phyloP scores from a whole-genome alignment of 2,329 filamentous ascomycete genomes.

The Venturia pyrina region DNA sequence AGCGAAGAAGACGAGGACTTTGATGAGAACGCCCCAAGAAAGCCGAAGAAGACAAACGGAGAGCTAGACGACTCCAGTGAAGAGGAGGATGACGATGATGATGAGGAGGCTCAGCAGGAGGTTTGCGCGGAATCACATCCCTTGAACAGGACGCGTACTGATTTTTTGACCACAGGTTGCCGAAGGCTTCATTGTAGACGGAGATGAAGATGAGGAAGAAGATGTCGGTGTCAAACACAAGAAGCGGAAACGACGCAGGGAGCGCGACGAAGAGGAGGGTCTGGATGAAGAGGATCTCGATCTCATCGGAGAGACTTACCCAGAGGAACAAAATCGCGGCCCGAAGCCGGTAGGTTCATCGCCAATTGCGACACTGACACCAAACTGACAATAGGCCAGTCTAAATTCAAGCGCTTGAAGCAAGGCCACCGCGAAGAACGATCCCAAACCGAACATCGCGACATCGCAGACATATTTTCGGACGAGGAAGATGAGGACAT shows the following conservation, averaged over 20 bases:
- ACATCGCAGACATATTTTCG: conserved; percentile 86
- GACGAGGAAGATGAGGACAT: conserved; percentile 75
- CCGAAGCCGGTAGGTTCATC: conserved; percentile 53
- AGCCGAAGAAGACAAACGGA: conserved; percentile 28
- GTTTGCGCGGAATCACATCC: background rate
- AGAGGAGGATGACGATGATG: conserved; percentile 11
- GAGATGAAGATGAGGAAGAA: conserved; percentile 15
- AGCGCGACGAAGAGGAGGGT: conserved; percentile 13
- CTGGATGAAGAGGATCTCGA: conserved; percentile 66
- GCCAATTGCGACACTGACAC: conserved; percentile 8
- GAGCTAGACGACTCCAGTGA: conserved; percentile 50
- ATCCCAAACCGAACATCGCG: conserved; percentile 51
- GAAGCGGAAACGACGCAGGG: conserved; percentile 12
- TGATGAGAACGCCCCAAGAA: conserved; percentile 42
- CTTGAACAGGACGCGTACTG: background rate
- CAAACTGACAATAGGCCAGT: conserved; percentile 36
- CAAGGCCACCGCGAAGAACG: conserved; percentile 72
- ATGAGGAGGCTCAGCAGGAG: conserved; percentile 51
- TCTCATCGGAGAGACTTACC: conserved; percentile 75
- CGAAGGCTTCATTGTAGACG: conserved; percentile 15
- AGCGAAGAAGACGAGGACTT: conserved; percentile 72
- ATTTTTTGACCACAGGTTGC: conserved; percentile 5
- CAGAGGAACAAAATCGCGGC: conserved; percentile 57
- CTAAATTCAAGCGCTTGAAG: conserved; percentile 94
- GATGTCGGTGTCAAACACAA: conserved; percentile 8